phyloP scores from a whole-genome alignment of 2,329 filamentous ascomycete species.

The Colletotrichum filicis region DNA sequence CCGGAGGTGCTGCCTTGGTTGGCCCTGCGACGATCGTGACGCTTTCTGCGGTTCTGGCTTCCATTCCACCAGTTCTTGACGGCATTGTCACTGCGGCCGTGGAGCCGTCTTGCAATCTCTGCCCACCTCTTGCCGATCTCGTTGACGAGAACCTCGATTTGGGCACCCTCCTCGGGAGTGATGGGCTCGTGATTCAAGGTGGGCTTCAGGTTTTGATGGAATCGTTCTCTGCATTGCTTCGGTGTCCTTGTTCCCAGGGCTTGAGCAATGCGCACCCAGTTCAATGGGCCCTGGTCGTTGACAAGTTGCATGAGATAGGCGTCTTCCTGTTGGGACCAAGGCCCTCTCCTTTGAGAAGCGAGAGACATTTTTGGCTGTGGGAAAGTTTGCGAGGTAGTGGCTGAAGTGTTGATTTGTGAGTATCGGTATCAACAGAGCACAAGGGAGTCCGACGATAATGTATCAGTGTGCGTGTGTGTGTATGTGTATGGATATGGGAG shows the following conservation, averaged over 20 bases:
- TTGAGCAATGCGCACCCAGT: slow-evolving; percentile 90
- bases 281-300: slow-evolving; percentile 76
- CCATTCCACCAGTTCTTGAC: slow-evolving; percentile 99
- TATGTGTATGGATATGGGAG: background rate
- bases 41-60: slow-evolving; percentile 82
- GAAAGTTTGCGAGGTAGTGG: background rate
- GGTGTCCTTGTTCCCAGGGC: slow-evolving; percentile 82
- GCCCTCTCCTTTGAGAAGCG: slow-evolving; percentile 66
- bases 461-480: background rate
- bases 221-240: slow-evolving; percentile 95
- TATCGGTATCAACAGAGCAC: background rate
- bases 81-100: slow-evolving; percentile 91
- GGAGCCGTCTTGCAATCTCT: slow-evolving; percentile 85
- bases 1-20: slow-evolving; percentile 36
- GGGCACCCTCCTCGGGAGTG: slow-evolving; percentile 73
- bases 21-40: slow-evolving; percentile 55
- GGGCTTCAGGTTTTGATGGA: slow-evolving; percentile 91
- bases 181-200: slow-evolving; percentile 79
- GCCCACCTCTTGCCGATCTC: slow-evolving; percentile 91
- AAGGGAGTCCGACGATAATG: background rate
- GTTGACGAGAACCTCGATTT: slow-evolving; percentile 81
- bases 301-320: slow-evolving; percentile 76
- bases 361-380: background rate
- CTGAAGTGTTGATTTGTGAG: background rate
- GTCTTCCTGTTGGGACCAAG: slow-evolving; percentile 86